phyloP scores from a whole-genome alignment of 2,329 filamentous ascomycete species.

The Microdochium nivale region DNA sequence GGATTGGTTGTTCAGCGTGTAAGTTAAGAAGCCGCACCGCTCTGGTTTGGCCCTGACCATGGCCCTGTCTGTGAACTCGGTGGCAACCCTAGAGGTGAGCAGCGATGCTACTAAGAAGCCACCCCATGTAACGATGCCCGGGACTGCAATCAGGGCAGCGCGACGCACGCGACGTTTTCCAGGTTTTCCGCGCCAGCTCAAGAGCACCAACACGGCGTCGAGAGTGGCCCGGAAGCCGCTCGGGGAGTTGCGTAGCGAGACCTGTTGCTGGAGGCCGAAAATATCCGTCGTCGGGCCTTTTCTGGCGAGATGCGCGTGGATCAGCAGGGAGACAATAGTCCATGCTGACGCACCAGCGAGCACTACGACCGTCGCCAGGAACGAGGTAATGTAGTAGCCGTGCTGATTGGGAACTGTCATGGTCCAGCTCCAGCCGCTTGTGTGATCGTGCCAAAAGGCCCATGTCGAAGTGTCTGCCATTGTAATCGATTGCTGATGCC shows the following conservation, averaged over 20 bases:
- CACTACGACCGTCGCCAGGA: not conserved
- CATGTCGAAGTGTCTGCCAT: not conserved
- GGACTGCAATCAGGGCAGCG: not conserved
- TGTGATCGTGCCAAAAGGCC: not conserved
- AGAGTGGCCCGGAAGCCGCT: not conserved
- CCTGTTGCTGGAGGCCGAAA: not conserved
- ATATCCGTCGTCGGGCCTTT: not conserved
- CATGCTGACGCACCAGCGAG: not conserved
- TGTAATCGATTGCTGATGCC: no score
- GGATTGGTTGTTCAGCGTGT: not conserved
- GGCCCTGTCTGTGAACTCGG: not conserved
- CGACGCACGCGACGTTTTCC: not conserved
- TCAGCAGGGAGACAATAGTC: not conserved
- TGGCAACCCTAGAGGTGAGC: not conserved
- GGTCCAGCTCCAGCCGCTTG: not conserved
- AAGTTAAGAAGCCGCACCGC: not conserved
- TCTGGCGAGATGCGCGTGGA: not conserved
- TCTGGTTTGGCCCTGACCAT: not conserved
- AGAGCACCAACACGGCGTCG: not conserved
- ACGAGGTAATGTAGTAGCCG: not conserved
- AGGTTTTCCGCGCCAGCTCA: not conserved
- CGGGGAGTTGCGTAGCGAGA: not conserved
- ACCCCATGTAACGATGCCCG: not conserved
- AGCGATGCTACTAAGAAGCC: not conserved
- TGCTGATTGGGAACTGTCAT: not conserved